Evolutionary conservation across 1,139 yeast species (phyloP).

Genomic region (Candida mesenterica): DNA sequence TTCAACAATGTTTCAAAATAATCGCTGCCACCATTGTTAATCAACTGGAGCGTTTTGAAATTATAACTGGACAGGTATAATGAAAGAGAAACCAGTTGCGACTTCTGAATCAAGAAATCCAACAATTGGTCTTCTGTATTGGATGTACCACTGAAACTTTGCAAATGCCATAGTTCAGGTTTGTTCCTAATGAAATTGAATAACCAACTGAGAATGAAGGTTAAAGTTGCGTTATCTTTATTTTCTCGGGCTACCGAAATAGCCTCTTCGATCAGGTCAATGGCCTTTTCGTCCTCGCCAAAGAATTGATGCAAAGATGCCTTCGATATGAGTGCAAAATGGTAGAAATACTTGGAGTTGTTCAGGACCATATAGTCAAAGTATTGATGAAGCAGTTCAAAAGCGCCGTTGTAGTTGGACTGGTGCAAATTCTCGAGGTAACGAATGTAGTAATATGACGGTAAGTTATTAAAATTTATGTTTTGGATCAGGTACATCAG

Average conservation of each 20-base stretch:
- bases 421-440: slow-evolving; percentile 62
- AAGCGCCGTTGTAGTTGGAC: slow-evolving; percentile 71
- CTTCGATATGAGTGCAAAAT: slow-evolving; percentile 75
- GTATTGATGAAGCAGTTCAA: slow-evolving; percentile 71
- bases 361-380: slow-evolving; percentile 84
- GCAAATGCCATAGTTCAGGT: slow-evolving; percentile 53
- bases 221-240: slow-evolving; percentile 70
- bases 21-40: slow-evolving; percentile 30
- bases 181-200: slow-evolving; percentile 66
- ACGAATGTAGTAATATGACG: slow-evolving; percentile 62
- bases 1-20: slow-evolving; percentile 55
- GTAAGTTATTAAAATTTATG: slow-evolving; percentile 48
- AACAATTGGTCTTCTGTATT: slow-evolving; percentile 52
- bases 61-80: slow-evolving; percentile 60
- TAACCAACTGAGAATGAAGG: slow-evolving; percentile 78
- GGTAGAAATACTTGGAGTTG: slow-evolving; percentile 65
- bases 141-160: slow-evolving; percentile 40
- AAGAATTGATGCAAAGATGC: slow-evolving; percentile 79
- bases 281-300: slow-evolving; percentile 71
- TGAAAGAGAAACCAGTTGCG: slow-evolving; percentile 51
- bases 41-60: slow-evolving; percentile 53
- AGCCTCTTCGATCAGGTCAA: slow-evolving; percentile 83
- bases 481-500: slow-evolving; percentile 48
- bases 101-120: slow-evolving; percentile 58
- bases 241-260: slow-evolving; percentile 86